Evolutionary conservation across 805 yeast genomes (phyloP).

Genomic region (Yamadazyma insecticola): DNA sequence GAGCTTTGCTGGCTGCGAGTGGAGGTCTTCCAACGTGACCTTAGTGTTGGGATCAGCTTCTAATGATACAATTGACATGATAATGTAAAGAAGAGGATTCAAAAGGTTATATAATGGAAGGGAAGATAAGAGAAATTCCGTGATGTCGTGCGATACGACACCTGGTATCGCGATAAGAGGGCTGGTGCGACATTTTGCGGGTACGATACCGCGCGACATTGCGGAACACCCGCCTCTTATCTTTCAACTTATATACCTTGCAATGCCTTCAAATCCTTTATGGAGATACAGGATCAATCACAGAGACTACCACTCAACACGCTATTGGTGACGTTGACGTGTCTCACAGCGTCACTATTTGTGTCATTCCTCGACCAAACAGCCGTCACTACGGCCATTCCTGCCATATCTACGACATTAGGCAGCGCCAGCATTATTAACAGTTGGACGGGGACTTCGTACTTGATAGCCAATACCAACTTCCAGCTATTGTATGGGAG

Average conservation of each 20-base stretch:
- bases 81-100: too few relatives aligned
- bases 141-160: too few relatives aligned
- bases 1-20: constrained; percentile 11
- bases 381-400: constrained; percentile 41
- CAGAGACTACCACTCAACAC: constrained; percentile 7
- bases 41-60: constrained; percentile 8
- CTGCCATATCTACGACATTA: constrained; percentile 40
- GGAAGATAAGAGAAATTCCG: too few relatives aligned
- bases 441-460: constrained; percentile 68
- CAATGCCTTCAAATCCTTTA: too few relatives aligned
- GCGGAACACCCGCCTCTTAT: too few relatives aligned
- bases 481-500: constrained; percentile 74
- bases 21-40: constrained; percentile 10
- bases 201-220: too few relatives aligned
- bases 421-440: constrained; percentile 40
- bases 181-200: too few relatives aligned
- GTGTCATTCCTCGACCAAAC: constrained; percentile 44
- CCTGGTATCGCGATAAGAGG: too few relatives aligned
- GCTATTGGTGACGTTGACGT: constrained; percentile 6
- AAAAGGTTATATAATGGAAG: too few relatives aligned
- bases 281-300: constrained; percentile 7
- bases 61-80: constrained; percentile 11
- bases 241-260: too few relatives aligned
- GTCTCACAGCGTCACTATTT: constrained; percentile 16
- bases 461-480: constrained; percentile 63